Percentiles rank a stretch among this genome's conserved stretches.
These are phyloP conservation scores for Pseudopyrenochaeta lycopersici DNA, from an alignment of 2,329 filamentous ascomycete species.

Conservation along the genomic window DNA sequence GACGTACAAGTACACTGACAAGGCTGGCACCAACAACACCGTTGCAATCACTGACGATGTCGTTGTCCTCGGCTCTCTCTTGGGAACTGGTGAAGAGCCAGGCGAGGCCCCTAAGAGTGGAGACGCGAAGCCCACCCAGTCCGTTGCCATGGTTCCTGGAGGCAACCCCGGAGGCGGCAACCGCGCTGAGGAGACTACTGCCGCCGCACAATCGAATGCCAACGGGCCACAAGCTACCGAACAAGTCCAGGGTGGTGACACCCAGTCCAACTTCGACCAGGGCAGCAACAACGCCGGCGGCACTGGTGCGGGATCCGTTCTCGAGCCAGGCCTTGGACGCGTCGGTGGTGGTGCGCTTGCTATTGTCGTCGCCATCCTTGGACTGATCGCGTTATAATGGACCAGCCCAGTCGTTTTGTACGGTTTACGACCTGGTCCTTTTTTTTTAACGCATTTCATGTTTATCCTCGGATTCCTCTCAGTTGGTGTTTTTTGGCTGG, in stretches of 20 bases:
- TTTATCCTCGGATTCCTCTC: constrained; percentile 1
- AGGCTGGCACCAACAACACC: constrained; percentile 73
- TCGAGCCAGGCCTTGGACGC: constrained; percentile 35
- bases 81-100: constrained; percentile 81
- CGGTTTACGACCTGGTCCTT: constrained; percentile 7
- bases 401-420: background rate
- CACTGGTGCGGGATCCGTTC: constrained; percentile 22
- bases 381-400: constrained; percentile 39
- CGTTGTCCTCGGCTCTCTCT: constrained; percentile 80
- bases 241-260: constrained; percentile 5
- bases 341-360: constrained; percentile 45
- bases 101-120: constrained; percentile 53
- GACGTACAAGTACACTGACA: constrained; percentile 78
- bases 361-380: constrained; percentile 43
- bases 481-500: background rate
- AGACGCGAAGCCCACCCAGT: constrained; percentile 31
- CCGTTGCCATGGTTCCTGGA: constrained; percentile 64
- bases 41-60: constrained; percentile 77
- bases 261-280: constrained; percentile 34
- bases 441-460: constrained; percentile 7
- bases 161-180: constrained; percentile 61
- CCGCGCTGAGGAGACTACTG: constrained; percentile 38
- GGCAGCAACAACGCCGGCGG: constrained; percentile 24
- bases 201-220: constrained; percentile 8
- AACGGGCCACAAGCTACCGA: constrained; percentile 4